A percentile compares a stretch with the other conserved stretches of the same genome.
Evolutionary conservation across 345 rosid species (phyloP).

Genomic region (Brassica incana): DNA sequence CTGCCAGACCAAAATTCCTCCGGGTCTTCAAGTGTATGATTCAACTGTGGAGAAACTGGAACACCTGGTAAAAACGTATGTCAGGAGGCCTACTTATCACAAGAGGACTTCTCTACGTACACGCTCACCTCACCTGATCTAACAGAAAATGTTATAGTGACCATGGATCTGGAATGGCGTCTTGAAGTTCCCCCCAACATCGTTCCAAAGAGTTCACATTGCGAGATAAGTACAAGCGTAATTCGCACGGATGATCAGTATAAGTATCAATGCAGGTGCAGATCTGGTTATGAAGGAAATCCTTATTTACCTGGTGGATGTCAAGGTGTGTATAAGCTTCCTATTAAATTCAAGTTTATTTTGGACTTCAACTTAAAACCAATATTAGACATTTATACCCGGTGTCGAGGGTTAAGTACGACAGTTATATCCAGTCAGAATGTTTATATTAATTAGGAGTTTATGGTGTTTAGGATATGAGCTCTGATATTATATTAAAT

Average conservation of each 20-base stretch:
- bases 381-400: too few species aligned
- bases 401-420: too few species aligned
- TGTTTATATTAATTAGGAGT: too few species aligned
- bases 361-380: too few species aligned
- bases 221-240: neutral
- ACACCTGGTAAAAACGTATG: neutral
- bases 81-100: slow-evolving; percentile 25
- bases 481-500: too few species aligned
- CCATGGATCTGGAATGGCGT: slow-evolving; percentile 39
- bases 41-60: neutral
- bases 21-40: slow-evolving; percentile 7
- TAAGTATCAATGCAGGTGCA: slow-evolving; percentile 34
- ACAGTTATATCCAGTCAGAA: too few species aligned
- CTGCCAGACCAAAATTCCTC: slow-evolving; percentile 40
- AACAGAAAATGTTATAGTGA: neutral
- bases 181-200: slow-evolving; percentile 5
- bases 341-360: too few species aligned
- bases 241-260: neutral
- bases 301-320: slow-evolving; percentile 42
- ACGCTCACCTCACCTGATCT: neutral
- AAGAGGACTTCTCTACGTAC: neutral
- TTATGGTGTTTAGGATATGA: too few species aligned
- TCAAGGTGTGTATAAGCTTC: slow-evolving; percentile 28
- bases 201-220: neutral
- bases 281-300: slow-evolving; percentile 40